phyloP scores from a whole-genome alignment of 352 stramenopile genomes.

The Phytophthora ramorum region DNA sequence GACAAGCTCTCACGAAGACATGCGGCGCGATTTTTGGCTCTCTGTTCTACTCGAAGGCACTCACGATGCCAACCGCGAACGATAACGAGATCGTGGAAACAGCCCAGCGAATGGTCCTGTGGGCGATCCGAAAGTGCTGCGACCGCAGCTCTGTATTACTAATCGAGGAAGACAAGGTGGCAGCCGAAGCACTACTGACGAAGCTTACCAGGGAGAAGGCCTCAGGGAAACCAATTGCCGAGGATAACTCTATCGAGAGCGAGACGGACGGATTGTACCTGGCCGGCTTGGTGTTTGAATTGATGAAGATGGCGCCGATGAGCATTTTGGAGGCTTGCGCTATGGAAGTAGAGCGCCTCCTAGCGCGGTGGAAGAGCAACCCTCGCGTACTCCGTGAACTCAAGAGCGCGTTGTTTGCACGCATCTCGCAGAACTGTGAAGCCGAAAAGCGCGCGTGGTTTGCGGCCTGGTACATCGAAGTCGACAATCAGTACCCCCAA shows the following conservation, averaged over 20 bases:
- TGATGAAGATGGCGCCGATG: conserved; percentile 71
- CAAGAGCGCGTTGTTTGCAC: conserved; percentile 49
- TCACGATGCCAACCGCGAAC: conserved; percentile 10
- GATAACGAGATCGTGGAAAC: conserved; percentile 15
- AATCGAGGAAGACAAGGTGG: conserved; percentile 17
- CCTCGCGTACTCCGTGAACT: conserved; percentile 33
- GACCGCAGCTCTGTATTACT: conserved; percentile 45
- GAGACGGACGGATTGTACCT: conserved; percentile 56
- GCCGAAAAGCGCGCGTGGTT: conserved; percentile 69
- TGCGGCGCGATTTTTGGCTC: conserved; percentile 61
- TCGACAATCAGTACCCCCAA: conserved; percentile 45
- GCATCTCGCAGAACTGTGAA: conserved; percentile 65
- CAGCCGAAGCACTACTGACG: background rate
- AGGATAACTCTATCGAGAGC: conserved; percentile 2
- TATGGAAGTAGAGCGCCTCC: conserved; percentile 52
- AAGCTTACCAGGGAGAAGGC: conserved; percentile 1
- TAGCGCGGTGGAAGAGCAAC: conserved; percentile 29
- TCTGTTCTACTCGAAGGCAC: conserved; percentile 50
- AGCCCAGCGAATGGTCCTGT: conserved; percentile 51
- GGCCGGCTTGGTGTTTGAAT: conserved; percentile 57
- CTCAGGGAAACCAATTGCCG: background rate
- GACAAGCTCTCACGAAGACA: conserved; percentile 46
- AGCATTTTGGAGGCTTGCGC: conserved; percentile 42
- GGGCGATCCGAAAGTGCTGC: conserved; percentile 57
- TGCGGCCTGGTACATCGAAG: conserved; percentile 64